Evolutionary conservation across 2,329 filamentous ascomycete species (phyloP).

Genomic region (Claviceps pusilla): DNA sequence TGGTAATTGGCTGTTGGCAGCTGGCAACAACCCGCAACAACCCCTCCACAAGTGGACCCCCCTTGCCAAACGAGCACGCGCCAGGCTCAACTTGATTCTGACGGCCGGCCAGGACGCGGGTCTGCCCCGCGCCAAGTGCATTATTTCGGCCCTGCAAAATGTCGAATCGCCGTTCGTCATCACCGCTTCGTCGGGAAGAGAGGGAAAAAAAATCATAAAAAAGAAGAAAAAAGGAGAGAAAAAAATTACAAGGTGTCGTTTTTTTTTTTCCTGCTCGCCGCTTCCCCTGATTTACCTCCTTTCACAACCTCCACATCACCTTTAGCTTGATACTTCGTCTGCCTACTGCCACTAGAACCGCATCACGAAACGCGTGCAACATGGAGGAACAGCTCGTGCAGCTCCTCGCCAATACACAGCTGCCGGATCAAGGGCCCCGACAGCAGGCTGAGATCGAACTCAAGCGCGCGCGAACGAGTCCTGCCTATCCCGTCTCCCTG

Average conservation of each 20-base stretch:
- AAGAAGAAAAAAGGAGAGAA: neutral
- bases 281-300: neutral
- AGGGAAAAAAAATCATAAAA: neutral
- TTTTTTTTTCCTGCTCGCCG: neutral
- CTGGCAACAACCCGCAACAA: neutral
- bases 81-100: too few species aligned
- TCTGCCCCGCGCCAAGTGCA: conserved; percentile 1
- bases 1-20: neutral
- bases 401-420: conserved; percentile 77
- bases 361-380: conserved; percentile 9
- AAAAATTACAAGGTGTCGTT: neutral
- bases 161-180: neutral
- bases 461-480: conserved; percentile 50
- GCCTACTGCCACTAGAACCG: neutral
- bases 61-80: too few species aligned
- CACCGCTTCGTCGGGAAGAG: neutral
- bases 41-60: conserved; percentile 1
- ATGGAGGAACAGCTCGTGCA: conserved; percentile 92
- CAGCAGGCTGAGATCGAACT: conserved; percentile 79
- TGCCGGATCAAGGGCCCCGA: conserved; percentile 57
- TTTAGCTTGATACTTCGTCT: neutral
- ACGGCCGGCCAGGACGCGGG: neutral
- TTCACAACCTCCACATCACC: neutral
- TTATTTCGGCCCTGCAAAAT: neutral
- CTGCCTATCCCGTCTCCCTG: conserved; percentile 64